Evolutionary conservation across 352 stramenopile species (phyloP).

Genomic region (Globisporangium abappressorium): DNA sequence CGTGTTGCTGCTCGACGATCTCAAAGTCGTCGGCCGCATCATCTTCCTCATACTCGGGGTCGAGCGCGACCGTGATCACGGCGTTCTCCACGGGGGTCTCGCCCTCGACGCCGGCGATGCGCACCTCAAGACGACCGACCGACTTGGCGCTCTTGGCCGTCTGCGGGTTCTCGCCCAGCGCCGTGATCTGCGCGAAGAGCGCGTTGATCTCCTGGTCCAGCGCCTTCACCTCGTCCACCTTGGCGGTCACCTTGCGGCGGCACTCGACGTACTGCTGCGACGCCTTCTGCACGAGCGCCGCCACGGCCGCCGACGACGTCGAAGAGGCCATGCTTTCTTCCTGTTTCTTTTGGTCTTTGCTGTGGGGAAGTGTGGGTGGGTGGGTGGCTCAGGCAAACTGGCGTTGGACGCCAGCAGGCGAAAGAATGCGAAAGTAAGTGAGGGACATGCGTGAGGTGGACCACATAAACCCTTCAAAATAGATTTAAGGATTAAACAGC

Average conservation of each 20-base stretch:
- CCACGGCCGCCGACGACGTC: conserved; percentile 43
- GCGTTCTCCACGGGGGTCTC: conserved; percentile 47
- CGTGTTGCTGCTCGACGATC: conserved; percentile 50
- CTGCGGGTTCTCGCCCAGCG: conserved; percentile 34
- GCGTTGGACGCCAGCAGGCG: not conserved
- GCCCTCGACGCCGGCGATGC: conserved; percentile 54
- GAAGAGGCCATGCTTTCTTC: conserved; percentile 39
- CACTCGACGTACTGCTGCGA: conserved; percentile 84
- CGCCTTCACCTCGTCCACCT: conserved; percentile 75
- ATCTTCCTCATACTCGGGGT: conserved; percentile 74
- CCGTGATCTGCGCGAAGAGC: conserved; percentile 70
- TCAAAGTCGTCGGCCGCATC: conserved; percentile 26
- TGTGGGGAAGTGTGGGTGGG: not conserved
- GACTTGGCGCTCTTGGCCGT: conserved; percentile 44
- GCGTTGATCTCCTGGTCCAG: conserved; percentile 71
- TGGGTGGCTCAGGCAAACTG: conserved; percentile 6
- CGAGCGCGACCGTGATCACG: conserved; percentile 63
- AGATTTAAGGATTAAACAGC: not conserved
- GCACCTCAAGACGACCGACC: conserved; percentile 67
- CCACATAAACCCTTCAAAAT: not conserved
- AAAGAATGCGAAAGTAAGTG: not conserved
- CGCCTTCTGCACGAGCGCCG: conserved; percentile 69
- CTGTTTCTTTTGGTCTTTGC: not conserved
- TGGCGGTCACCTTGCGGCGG: conserved; percentile 70
- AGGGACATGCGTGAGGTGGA: not conserved